Percentiles rank a stretch among this genome's conserved stretches.
phyloP scores from a whole-genome alignment of 2,329 filamentous ascomycete species.

The Colletotrichum cuscutae region DNA sequence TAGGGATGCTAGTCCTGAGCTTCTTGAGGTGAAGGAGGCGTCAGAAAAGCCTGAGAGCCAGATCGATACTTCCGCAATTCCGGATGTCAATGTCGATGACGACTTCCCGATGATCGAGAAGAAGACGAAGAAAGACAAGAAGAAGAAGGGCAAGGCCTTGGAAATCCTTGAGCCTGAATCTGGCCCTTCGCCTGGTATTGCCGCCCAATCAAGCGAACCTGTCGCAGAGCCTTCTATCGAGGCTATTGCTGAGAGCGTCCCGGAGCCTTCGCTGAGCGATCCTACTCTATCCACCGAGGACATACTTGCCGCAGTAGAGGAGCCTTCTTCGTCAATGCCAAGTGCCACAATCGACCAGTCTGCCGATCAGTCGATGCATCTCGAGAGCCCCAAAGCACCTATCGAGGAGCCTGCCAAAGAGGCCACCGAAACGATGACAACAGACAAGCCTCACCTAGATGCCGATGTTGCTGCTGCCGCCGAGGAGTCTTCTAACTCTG shows the following conservation, averaged over 20 bases:
- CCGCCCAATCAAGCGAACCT: neutral
- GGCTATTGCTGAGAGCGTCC: neutral
- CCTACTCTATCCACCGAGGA: neutral
- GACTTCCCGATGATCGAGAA: slow-evolving; percentile 20
- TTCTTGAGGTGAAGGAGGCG: neutral
- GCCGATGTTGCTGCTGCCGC: neutral
- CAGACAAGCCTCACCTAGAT: neutral
- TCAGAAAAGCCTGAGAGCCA: slow-evolving; percentile 17
- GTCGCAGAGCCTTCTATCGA: neutral
- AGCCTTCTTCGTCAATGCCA: neutral
- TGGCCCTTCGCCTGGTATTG: neutral
- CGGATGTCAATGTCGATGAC: slow-evolving; percentile 35
- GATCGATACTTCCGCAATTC: neutral
- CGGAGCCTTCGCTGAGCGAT: neutral
- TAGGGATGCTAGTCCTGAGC: neutral
- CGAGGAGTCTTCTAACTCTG: neutral
- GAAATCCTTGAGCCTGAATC: slow-evolving; percentile 3
- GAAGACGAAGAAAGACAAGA: slow-evolving; percentile 37
- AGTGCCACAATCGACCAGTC: neutral
- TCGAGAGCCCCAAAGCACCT: neutral
- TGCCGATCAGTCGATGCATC: neutral
- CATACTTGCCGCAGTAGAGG: neutral
- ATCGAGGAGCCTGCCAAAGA: neutral
- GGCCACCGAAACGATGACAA: neutral
- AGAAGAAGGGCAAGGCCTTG: slow-evolving; percentile 38